Percentiles rank a stretch among this genome's conserved stretches.
phyloP scores from a whole-genome alignment of 192 early-diverging fungal species.

The Pilaira anomala region DNA sequence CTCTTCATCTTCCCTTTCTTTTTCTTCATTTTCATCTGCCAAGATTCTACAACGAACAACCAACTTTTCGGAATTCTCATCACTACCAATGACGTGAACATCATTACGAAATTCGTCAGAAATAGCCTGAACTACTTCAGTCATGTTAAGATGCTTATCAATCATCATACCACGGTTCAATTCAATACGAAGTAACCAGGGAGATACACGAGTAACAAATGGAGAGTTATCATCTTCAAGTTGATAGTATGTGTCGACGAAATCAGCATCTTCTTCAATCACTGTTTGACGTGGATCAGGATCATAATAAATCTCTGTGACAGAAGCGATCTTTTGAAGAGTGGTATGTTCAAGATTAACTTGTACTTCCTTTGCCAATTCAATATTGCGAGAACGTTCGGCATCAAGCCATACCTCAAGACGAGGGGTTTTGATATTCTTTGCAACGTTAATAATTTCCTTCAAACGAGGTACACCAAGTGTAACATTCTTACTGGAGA shows the following conservation, averaged over 20 bases:
- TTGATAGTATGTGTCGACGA: slow-evolving; percentile 82
- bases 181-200: slow-evolving; percentile 76
- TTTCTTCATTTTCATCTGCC: slow-evolving; percentile 57
- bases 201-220: slow-evolving; percentile 55
- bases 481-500: slow-evolving; percentile 98
- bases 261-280: slow-evolving; percentile 85
- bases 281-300: slow-evolving; percentile 79
- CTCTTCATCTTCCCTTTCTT: slow-evolving; percentile 64
- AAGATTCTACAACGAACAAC: slow-evolving; percentile 87
- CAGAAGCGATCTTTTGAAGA: slow-evolving; percentile 74
- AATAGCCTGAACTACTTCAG: slow-evolving; percentile 77
- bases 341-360: slow-evolving; percentile 89
- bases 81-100: slow-evolving; percentile 77
- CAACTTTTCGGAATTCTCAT: slow-evolving; percentile 88
- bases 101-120: slow-evolving; percentile 75
- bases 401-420: slow-evolving; percentile 82
- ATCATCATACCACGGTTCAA: slow-evolving; percentile 78
- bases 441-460: slow-evolving; percentile 96
- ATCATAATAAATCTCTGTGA: slow-evolving; percentile 95
- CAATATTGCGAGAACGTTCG: slow-evolving; percentile 64
- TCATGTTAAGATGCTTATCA: slow-evolving; percentile 87
- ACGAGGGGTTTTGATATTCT: slow-evolving; percentile 83
- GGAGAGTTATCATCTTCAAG: slow-evolving; percentile 76
- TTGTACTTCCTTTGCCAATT: slow-evolving; percentile 87
- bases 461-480: slow-evolving; percentile 99